Evolutionary conservation across 148 eudicot genomes (phyloP).

Genomic region (Chenopodium album): DNA sequence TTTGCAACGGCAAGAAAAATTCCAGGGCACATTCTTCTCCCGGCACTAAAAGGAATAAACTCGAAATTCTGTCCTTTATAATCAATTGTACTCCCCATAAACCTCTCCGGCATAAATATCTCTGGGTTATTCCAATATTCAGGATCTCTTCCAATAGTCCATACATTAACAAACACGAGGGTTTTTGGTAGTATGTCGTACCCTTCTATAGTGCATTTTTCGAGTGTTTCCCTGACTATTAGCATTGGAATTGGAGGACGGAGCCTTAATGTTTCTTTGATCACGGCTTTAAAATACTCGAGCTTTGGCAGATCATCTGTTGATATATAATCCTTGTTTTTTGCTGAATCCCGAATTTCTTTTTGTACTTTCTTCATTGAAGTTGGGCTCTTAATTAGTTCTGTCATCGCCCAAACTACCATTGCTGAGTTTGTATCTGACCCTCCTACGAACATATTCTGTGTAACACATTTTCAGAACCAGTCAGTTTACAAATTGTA

Average conservation of each 20-base stretch:
- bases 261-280: conserved; percentile 39
- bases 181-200: conserved; percentile 38
- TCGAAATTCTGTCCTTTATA: conserved; percentile 35
- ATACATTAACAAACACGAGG: conserved; percentile 27
- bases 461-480: neutral
- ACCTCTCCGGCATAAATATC: conserved; percentile 35
- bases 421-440: conserved; percentile 27
- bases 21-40: conserved; percentile 45
- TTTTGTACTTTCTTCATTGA: conserved; percentile 31
- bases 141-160: conserved; percentile 42
- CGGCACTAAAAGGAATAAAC: conserved; percentile 41
- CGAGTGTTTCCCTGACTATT: conserved; percentile 27
- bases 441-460: conserved; percentile 30
- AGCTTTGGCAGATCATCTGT: conserved; percentile 27
- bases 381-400: conserved; percentile 26
- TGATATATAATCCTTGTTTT: neutral
- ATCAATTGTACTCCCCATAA: conserved; percentile 29
- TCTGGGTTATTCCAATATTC: conserved; percentile 33
- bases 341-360: conserved; percentile 14
- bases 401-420: conserved; percentile 41
- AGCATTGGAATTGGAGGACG: conserved; percentile 38
- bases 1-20: conserved; percentile 32
- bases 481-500: neutral
- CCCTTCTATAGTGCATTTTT: conserved; percentile 28
- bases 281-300: conserved; percentile 30